phyloP scores from a whole-genome alignment of 2,329 filamentous ascomycete genomes.

The Xylaria sp. region DNA sequence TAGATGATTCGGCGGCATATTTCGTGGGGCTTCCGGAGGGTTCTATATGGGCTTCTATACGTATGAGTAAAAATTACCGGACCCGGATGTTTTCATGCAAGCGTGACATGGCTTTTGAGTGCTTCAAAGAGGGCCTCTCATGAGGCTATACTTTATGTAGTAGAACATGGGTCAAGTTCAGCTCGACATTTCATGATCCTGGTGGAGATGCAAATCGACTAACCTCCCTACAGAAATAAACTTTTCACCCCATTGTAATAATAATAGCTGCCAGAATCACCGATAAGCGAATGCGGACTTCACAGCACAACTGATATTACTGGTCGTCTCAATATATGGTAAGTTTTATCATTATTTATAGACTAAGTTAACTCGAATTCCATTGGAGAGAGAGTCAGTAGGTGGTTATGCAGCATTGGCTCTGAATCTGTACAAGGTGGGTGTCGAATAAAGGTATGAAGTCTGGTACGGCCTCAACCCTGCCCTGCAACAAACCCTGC shows the following conservation, averaged over 20 bases:
- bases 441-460: not conserved
- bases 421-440: not conserved
- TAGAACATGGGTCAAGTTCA: no score
- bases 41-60: no score
- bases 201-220: not conserved
- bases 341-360: not conserved
- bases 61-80: no score
- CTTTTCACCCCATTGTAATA: not conserved
- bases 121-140: no score
- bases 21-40: no score
- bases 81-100: no score
- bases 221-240: not conserved
- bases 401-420: not conserved
- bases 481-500: no score
- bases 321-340: not conserved
- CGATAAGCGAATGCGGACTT: not conserved
- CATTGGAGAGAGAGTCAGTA: not conserved
- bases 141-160: no score
- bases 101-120: no score
- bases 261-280: not conserved
- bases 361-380: not conserved
- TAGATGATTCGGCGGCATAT: no score
- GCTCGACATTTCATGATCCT: no score
- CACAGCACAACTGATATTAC: not conserved
- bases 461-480: no score